Evolutionary conservation across 2,329 filamentous ascomycete species (phyloP).

Genomic region (Xylariaceae sp.): DNA sequence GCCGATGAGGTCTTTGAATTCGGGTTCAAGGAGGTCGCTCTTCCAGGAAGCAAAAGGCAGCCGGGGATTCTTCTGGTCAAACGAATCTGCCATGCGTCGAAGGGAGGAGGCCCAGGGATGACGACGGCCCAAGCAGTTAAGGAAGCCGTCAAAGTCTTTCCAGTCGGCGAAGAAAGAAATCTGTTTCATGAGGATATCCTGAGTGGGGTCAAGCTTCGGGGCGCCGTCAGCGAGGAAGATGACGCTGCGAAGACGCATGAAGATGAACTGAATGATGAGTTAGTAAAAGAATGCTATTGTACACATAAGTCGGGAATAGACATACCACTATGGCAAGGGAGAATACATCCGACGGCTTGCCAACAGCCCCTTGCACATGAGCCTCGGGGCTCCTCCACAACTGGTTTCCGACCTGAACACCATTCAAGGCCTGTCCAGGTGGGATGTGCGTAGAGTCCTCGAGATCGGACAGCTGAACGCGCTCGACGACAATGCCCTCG

Average conservation of each 20-base stretch:
- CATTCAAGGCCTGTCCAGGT: conserved; percentile 32
- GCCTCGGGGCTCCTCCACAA: conserved; percentile 45
- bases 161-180: conserved; percentile 45
- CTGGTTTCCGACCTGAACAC: conserved; percentile 38
- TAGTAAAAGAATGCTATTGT: conserved; percentile 6
- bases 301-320: conserved; percentile 5
- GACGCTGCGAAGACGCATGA: conserved; percentile 38
- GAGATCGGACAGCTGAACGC: conserved; percentile 38
- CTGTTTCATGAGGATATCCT: conserved; percentile 41
- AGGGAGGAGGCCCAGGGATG: conserved; percentile 38
- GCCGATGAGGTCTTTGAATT: conserved; percentile 37
- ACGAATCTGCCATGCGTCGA: conserved; percentile 35
- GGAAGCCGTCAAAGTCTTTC: conserved; percentile 36
- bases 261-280: conserved; percentile 37
- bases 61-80: conserved; percentile 38
- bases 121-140: conserved; percentile 37
- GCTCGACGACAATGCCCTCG: conserved; percentile 30
- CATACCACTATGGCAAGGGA: conserved; percentile 41
- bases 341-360: conserved; percentile 40
- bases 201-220: conserved; percentile 34
- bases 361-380: conserved; percentile 35
- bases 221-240: conserved; percentile 37
- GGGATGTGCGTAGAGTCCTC: conserved; percentile 38
- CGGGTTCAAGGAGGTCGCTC: conserved; percentile 34
- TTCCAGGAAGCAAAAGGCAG: conserved; percentile 40